Percentiles rank a stretch among this genome's conserved stretches.
Conservation (phyloP, 2,329 filamentous ascomycete species). For the Ramularia collo-cygni region DNA sequence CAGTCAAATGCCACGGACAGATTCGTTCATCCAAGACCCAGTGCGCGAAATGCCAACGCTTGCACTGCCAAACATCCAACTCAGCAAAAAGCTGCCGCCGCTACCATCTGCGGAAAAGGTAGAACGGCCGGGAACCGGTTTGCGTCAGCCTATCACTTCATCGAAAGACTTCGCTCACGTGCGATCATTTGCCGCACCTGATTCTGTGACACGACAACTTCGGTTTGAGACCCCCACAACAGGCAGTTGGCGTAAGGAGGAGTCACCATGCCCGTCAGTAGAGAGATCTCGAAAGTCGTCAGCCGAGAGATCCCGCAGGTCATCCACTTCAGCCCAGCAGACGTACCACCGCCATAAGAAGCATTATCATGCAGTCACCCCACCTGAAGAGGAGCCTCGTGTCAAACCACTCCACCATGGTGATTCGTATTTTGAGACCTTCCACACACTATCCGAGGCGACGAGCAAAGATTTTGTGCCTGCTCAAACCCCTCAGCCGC, state of each 20-base stretch:
- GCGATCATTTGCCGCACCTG: too few relatives aligned
- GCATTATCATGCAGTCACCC: conserved; percentile 20
- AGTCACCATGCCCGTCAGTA: neutral
- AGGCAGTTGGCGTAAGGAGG: neutral
- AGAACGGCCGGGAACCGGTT: neutral
- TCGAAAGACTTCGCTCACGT: too few relatives aligned
- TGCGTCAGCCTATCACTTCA: neutral
- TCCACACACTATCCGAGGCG: conserved; percentile 14
- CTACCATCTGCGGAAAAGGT: neutral
- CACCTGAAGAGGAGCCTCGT: conserved; percentile 16
- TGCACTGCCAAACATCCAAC: conserved; percentile 1
- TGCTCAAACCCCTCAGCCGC: conserved; percentile 1
- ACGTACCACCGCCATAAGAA: conserved; percentile 2
- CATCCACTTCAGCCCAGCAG: neutral
- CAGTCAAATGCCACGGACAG: conserved; percentile 6
- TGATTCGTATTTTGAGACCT: conserved; percentile 23
- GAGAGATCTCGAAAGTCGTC: conserved; percentile 2
- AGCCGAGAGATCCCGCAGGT: conserved; percentile 1
- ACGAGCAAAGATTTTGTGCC: conserved; percentile 17
- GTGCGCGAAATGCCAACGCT: conserved; percentile 11
- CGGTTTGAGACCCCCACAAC: conserved; percentile 9
- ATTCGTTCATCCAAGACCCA: conserved; percentile 7
- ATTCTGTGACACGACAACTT: conserved; percentile 4
- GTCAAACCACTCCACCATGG: conserved; percentile 11
- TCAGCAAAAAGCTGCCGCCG: neutral